Evolutionary conservation across 495 filamentous ascomycete species (phyloP).

Genomic region (Astrocystis sublimbata): DNA sequence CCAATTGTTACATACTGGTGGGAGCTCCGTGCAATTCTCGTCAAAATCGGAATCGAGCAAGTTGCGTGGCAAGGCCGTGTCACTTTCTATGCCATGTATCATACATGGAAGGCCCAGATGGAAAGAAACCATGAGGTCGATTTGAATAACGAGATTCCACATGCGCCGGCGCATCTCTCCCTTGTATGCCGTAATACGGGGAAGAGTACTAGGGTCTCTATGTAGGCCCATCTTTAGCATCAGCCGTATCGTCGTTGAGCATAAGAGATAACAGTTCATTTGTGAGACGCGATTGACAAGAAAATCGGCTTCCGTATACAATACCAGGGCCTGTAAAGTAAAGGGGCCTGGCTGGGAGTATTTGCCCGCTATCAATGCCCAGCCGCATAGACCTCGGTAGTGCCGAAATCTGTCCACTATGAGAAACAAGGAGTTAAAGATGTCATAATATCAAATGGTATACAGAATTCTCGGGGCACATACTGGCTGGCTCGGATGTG

Average conservation of each 20-base stretch:
- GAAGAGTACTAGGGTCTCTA: conserved; percentile 50
- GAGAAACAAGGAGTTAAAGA: background rate
- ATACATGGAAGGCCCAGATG: conserved; percentile 57
- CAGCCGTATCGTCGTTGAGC: conserved; percentile 49
- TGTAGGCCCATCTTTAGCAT: conserved; percentile 60
- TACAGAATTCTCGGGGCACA: background rate
- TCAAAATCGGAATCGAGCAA: conserved; percentile 53
- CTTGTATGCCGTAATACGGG: conserved; percentile 53
- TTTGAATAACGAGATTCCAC: conserved; percentile 52
- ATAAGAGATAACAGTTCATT: conserved; percentile 50
- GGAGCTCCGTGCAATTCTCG: conserved; percentile 43
- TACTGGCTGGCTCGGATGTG: conserved; percentile 27
- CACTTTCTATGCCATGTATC: conserved; percentile 49
- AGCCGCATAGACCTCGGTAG: conserved; percentile 39
- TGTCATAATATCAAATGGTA: background rate
- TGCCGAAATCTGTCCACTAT: conserved; percentile 38
- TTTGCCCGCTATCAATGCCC: conserved; percentile 45
- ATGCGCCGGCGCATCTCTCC: conserved; percentile 58
- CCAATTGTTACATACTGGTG: no score
- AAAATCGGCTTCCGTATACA: conserved; percentile 51
- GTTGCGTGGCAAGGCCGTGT: conserved; percentile 49
- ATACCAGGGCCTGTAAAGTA: conserved; percentile 50
- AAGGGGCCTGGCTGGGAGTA: conserved; percentile 48
- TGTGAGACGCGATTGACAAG: conserved; percentile 44
- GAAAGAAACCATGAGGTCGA: conserved; percentile 54